A percentile compares a stretch with the other conserved stretches of the same genome.
Conservation (phyloP, 225 moss, liverwort and hornwort genomes). For the Antitrichia curtipendula region DNA sequence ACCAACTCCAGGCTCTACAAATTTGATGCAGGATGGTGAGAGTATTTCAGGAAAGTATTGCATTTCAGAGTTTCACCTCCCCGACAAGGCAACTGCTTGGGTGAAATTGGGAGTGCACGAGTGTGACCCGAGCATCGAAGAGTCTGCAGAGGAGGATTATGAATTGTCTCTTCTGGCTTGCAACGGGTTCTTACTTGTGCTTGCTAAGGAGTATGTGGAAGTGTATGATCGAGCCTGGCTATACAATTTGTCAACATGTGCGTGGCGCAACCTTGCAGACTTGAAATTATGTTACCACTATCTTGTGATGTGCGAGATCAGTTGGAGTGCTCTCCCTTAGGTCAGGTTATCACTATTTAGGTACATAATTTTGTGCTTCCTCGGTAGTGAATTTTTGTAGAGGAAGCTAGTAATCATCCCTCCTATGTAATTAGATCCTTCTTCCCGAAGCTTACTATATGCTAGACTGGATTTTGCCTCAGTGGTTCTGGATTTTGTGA, state of each 20-base stretch:
- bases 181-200: neutral
- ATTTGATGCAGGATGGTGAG: neutral
- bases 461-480: neutral
- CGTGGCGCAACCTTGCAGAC: neutral
- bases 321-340: neutral
- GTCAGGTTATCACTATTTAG: neutral
- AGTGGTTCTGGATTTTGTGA: neutral
- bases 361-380: neutral
- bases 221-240: neutral
- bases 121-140: neutral
- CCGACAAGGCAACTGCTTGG: neutral
- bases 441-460: neutral
- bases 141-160: neutral
- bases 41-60: neutral
- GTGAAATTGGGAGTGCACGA: neutral
- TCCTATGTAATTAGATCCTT: too few relatives aligned
- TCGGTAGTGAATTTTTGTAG: neutral
- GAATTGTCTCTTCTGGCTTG: neutral
- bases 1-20: neutral
- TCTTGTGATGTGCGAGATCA: neutral
- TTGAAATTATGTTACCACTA: fast-evolving
- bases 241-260: neutral
- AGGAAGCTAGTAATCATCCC: neutral
- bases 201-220: neutral
- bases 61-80: neutral